A percentile compares a stretch with the other conserved stretches of the same genome.
Conservation (phyloP, 345 rosid genomes). For the Corchorus olitorius region DNA sequence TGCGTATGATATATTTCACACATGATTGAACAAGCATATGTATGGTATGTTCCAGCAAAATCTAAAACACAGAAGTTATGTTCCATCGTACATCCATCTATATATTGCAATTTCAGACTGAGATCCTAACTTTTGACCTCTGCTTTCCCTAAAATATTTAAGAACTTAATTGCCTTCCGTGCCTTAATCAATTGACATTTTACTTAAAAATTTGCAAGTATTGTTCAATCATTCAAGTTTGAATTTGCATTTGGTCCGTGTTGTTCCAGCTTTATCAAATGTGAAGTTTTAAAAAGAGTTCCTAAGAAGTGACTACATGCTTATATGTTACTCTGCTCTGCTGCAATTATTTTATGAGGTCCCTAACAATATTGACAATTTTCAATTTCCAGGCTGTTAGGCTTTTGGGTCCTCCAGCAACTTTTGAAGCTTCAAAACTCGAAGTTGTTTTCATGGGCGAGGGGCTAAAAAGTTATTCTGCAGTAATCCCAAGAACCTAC, state of each 20-base stretch:
- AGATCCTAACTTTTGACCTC: background rate
- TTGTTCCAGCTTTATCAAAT: background rate
- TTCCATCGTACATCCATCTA: background rate
- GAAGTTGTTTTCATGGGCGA: slow-evolving; percentile 58
- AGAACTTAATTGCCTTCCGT: too few relatives aligned
- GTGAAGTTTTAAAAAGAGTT: background rate
- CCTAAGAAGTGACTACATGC: background rate
- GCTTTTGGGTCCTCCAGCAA: slow-evolving; percentile 80
- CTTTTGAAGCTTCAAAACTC: slow-evolving; percentile 81
- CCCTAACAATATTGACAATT: background rate
- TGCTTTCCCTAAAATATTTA: background rate
- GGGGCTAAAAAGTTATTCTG: slow-evolving; percentile 39
- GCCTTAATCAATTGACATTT: background rate
- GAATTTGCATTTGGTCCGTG: background rate
- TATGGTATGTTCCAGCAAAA: background rate
- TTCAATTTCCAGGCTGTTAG: slow-evolving; percentile 60
- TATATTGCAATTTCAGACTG: background rate
- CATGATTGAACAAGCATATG: background rate
- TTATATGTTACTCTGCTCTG: background rate
- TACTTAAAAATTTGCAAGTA: background rate
- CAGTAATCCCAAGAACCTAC: slow-evolving; percentile 70
- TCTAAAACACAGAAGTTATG: background rate
- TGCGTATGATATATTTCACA: background rate
- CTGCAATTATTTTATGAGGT: slow-evolving; percentile 13
- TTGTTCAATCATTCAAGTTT: background rate